These are phyloP conservation scores for Halenospora varia DNA, from an alignment of 495 filamentous ascomycete genomes.

Conservation along the genomic window DNA sequence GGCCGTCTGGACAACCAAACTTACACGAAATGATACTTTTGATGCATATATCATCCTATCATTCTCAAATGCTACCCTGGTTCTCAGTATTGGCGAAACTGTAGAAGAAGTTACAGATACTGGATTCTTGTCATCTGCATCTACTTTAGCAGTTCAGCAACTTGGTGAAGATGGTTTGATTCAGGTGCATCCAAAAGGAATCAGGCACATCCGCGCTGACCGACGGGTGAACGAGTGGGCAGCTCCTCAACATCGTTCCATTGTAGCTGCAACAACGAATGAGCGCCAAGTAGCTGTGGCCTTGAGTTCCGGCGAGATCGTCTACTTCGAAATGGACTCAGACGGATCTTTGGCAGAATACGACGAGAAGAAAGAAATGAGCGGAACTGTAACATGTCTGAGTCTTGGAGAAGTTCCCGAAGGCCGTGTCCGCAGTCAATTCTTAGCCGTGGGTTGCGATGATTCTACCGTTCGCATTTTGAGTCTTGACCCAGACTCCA, in stretches of 20 bases:
- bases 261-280: constrained; percentile 94
- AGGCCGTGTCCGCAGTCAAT: constrained; percentile 78
- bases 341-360: constrained; percentile 91
- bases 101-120: constrained; percentile 94
- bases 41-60: constrained; percentile 75
- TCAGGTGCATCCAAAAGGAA: constrained; percentile 93
- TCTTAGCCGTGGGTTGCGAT: constrained; percentile 93
- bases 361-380: constrained; percentile 93
- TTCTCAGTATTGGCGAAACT: constrained; percentile 91
- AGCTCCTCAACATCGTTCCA: constrained; percentile 85
- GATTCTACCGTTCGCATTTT: constrained; percentile 93
- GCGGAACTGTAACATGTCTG: constrained; percentile 88
- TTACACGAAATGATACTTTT: constrained; percentile 75
- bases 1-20: constrained; percentile 92
- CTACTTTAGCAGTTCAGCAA: constrained; percentile 89
- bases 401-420: constrained; percentile 92
- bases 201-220: constrained; percentile 79
- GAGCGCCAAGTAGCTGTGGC: constrained; percentile 90
- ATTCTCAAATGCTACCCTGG: constrained; percentile 67
- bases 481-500: constrained; percentile 84
- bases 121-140: constrained; percentile 79
- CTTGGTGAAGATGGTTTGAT: constrained; percentile 89
- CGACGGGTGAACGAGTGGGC: constrained; percentile 91
- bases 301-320: constrained; percentile 90
- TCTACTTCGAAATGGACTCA: constrained; percentile 94